These are phyloP conservation scores for Xylaria sp. DNA, from an alignment of 2,329 filamentous ascomycete species.

Conservation along the genomic window DNA sequence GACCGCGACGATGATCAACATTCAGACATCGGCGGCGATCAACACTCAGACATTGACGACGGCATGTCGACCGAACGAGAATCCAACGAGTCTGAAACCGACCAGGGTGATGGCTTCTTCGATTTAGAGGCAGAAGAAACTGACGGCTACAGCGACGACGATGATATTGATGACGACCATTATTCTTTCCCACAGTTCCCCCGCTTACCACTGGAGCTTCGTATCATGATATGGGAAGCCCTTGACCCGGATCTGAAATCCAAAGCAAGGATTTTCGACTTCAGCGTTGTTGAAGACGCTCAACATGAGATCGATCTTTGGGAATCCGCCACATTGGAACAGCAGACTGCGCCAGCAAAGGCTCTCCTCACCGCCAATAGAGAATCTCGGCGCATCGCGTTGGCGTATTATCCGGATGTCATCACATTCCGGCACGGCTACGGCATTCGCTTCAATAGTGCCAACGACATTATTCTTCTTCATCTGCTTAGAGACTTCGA, in stretches of 20 bases:
- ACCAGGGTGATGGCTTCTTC: constrained; percentile 32
- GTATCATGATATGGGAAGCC: constrained; percentile 43
- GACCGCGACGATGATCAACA: constrained; percentile 28
- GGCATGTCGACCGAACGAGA: constrained; percentile 14
- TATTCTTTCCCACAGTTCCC: constrained; percentile 44
- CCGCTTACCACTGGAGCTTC: constrained; percentile 44
- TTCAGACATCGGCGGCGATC: constrained; percentile 22
- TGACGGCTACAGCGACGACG: constrained; percentile 29
- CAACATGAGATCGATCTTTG: constrained; percentile 13
- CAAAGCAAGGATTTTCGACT: constrained; percentile 36
- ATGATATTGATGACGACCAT: constrained; percentile 12
- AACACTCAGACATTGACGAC: constrained; percentile 18
- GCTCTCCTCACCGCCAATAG: constrained; percentile 38
- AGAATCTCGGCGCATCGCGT: constrained; percentile 43
- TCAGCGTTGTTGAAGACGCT: neutral
- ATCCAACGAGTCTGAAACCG: constrained; percentile 30
- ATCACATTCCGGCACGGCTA: constrained; percentile 29
- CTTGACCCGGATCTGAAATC: constrained; percentile 42
- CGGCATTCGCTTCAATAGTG: constrained; percentile 38
- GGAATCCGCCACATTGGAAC: constrained; percentile 30
- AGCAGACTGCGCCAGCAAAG: constrained; percentile 41
- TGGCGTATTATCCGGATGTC: constrained; percentile 41
- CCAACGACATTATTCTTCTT: constrained; percentile 39
- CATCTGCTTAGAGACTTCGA: neutral
- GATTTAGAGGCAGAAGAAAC: constrained; percentile 42